A percentile compares a stretch with the other conserved stretches of the same genome.
These are phyloP conservation scores for Termitomyces sp. DNA, from an alignment of 768 basidiomycete species.

Conservation along the genomic window DNA sequence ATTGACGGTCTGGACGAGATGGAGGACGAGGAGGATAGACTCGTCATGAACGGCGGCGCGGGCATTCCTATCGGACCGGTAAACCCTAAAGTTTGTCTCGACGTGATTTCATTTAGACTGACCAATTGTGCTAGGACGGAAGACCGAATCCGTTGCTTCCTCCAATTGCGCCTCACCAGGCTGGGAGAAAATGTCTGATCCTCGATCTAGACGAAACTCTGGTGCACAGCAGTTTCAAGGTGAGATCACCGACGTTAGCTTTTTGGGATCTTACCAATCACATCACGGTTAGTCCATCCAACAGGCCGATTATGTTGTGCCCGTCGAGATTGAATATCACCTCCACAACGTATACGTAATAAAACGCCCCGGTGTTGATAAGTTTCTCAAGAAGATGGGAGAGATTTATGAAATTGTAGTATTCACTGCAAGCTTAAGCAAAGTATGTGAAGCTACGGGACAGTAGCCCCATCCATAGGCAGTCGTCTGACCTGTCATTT, in stretches of 20 bases:
- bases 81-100: slow-evolving; percentile 25
- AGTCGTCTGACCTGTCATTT: slow-evolving; percentile 8
- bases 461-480: background rate
- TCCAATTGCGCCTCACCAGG: slow-evolving; percentile 72
- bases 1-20: slow-evolving; percentile 53
- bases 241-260: slow-evolving; percentile 24
- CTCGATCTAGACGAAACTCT: slow-evolving; percentile 97
- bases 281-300: slow-evolving; percentile 64
- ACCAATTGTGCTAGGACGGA: slow-evolving; percentile 58
- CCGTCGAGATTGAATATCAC: slow-evolving; percentile 97
- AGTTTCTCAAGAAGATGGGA: slow-evolving; percentile 96
- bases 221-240: slow-evolving; percentile 98
- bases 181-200: slow-evolving; percentile 91
- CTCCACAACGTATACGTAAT: slow-evolving; percentile 99
- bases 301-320: slow-evolving; percentile 96
- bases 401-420: slow-evolving; percentile 98
- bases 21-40: slow-evolving; percentile 87
- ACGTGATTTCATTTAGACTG: slow-evolving; percentile 1
- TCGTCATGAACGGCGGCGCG: slow-evolving; percentile 87
- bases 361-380: slow-evolving; percentile 97
- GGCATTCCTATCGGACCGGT: slow-evolving; percentile 94
- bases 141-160: slow-evolving; percentile 83
- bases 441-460: slow-evolving; percentile 45
- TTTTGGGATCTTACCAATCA: slow-evolving; percentile 7
- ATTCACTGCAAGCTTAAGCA: slow-evolving; percentile 96